A percentile compares a stretch with the other conserved stretches of the same genome.
phyloP scores from a whole-genome alignment of 345 rosid genomes.

The Fremontodendron californicum region DNA sequence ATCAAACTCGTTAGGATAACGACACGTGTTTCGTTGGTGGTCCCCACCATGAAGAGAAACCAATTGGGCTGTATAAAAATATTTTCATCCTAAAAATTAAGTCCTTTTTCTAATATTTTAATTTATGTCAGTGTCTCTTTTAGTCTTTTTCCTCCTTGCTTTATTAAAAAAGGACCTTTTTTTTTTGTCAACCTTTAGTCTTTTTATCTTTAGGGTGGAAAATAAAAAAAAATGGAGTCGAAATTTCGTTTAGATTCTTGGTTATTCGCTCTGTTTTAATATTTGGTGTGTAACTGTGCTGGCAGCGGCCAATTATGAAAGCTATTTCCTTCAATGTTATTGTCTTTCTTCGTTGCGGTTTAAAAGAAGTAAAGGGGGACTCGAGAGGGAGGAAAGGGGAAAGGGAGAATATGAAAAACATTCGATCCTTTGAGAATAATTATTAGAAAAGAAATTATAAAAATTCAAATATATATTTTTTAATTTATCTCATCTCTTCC shows the following conservation, averaged over 20 bases:
- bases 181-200: not conserved
- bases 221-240: not conserved
- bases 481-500: no score
- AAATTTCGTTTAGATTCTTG: constrained; percentile 5
- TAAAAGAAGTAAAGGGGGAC: no score
- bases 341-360: no score
- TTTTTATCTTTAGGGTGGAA: not conserved
- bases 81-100: not conserved
- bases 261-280: not conserved
- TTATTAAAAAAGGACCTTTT: not conserved
- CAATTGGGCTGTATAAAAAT: constrained; percentile 3
- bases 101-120: not conserved
- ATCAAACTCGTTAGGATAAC: not conserved
- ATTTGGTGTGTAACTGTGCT: not conserved
- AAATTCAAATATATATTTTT: no score
- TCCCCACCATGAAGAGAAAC: not conserved
- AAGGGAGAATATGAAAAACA: no score
- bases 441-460: no score
- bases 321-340: not conserved
- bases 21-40: not conserved
- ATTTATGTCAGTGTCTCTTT: not conserved
- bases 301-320: not conserved
- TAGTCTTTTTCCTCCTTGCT: not conserved
- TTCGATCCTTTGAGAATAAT: no score
- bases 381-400: no score